These are phyloP conservation scores for Nicotiana rustica DNA, from an alignment of 305 asterid genomes.

Conservation along the genomic window DNA sequence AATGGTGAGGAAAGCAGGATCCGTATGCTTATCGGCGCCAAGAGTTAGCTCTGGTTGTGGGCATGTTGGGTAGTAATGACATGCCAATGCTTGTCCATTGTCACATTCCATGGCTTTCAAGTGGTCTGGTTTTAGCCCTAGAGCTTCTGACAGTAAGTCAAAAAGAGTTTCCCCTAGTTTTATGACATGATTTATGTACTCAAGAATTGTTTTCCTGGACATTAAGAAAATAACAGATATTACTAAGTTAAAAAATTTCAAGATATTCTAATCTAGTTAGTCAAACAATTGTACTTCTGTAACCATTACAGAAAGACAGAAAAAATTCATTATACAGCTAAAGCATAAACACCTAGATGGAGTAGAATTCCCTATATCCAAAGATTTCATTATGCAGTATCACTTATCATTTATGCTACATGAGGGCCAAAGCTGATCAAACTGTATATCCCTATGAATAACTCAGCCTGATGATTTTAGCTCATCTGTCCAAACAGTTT, in stretches of 20 bases:
- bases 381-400: not conserved
- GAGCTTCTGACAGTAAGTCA: slow-evolving; percentile 67
- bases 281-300: no score
- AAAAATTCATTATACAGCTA: not conserved
- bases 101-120: slow-evolving; percentile 55
- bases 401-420: not conserved
- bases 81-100: slow-evolving; percentile 46
- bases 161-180: slow-evolving; percentile 51
- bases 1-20: slow-evolving; percentile 64
- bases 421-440: not conserved
- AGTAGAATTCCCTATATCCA: not conserved
- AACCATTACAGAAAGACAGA: no score
- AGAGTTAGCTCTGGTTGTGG: slow-evolving; percentile 76
- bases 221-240: not conserved
- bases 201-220: slow-evolving; percentile 52
- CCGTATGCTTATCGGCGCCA: slow-evolving; percentile 72
- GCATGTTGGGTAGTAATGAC: slow-evolving; percentile 78
- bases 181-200: slow-evolving; percentile 45
- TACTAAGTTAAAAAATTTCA: not conserved
- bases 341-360: not conserved
- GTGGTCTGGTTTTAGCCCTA: slow-evolving; percentile 56
- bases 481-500: no score
- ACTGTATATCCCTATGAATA: no score
- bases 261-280: no score
- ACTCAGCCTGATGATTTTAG: no score